Conservation (phyloP, 768 basidiomycete species). For the Leccinum rimulosum region DNA sequence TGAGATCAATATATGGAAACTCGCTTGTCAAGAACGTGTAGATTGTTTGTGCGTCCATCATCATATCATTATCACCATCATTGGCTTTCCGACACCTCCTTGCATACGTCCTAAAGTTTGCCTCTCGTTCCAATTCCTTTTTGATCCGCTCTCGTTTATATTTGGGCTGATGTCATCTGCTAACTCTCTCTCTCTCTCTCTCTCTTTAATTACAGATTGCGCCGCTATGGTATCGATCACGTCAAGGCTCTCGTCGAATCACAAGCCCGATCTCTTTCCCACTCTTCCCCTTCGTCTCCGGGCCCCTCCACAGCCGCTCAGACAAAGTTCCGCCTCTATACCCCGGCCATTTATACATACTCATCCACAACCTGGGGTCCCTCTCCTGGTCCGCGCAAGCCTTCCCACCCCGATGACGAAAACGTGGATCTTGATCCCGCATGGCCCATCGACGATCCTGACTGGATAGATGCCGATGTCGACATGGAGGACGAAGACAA, state of each 20-base stretch:
- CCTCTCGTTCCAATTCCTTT: background rate
- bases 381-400: constrained; percentile 9
- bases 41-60: constrained; percentile 29
- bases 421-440: constrained; percentile 15
- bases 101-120: constrained; percentile 1
- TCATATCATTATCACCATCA: background rate
- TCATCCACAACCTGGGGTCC: constrained; percentile 22
- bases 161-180: constrained; percentile 7
- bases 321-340: constrained; percentile 32
- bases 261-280: constrained; percentile 18
- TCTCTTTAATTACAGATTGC: constrained; percentile 17
- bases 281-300: background rate
- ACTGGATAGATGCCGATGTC: constrained; percentile 27
- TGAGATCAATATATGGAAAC: constrained; percentile 35
- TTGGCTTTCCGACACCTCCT: background rate
- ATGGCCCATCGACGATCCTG: constrained; percentile 24
- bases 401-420: constrained; percentile 17
- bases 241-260: constrained; percentile 34
- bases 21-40: constrained; percentile 35
- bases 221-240: constrained; percentile 32
- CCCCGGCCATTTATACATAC: constrained; percentile 34
- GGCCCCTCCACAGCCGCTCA: constrained; percentile 2
- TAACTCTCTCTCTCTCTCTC: constrained; percentile 1
- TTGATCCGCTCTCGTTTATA: constrained; percentile 9
- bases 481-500: constrained; percentile 35